phyloP scores from a whole-genome alignment of 805 yeast genomes.

The Yarrowia keelungensis region DNA sequence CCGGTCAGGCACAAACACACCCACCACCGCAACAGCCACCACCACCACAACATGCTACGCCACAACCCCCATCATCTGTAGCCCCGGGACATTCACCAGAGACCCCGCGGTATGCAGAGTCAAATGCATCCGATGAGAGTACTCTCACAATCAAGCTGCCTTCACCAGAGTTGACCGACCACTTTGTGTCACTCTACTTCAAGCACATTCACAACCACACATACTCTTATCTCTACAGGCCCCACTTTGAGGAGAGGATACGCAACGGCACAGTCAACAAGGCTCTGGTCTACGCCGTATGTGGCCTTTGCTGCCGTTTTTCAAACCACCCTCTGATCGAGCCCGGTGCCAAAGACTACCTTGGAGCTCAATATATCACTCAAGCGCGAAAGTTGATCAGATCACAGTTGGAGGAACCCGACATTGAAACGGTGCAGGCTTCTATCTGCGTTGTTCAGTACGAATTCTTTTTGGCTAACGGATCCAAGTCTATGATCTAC shows the following conservation, averaged over 20 bases:
- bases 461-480: constrained; percentile 49
- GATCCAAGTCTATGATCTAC: constrained; percentile 51
- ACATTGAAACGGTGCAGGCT: constrained; percentile 50
- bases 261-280: constrained; percentile 47
- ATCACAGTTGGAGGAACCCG: constrained; percentile 46
- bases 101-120: constrained; percentile 9
- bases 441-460: constrained; percentile 48
- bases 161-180: constrained; percentile 47
- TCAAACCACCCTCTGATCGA: constrained; percentile 48
- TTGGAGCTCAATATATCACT: constrained; percentile 42
- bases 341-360: constrained; percentile 40
- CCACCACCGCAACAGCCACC: constrained; percentile 3
- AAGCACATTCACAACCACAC: constrained; percentile 49
- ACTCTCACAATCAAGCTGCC: constrained; percentile 38
- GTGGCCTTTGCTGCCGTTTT: constrained; percentile 50
- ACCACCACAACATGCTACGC: constrained; percentile 17
- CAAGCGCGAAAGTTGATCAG: constrained; percentile 42
- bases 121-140: constrained; percentile 31
- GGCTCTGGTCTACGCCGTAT: constrained; percentile 48
- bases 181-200: constrained; percentile 50
- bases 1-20: constrained; percentile 1
- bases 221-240: constrained; percentile 50
- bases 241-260: constrained; percentile 47
- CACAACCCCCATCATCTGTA: not conserved
- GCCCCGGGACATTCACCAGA: constrained; percentile 20